Base-by-base conservation (phyloP, 2,329 filamentous ascomycete genomes). In the Bisporella sp. region DNA sequence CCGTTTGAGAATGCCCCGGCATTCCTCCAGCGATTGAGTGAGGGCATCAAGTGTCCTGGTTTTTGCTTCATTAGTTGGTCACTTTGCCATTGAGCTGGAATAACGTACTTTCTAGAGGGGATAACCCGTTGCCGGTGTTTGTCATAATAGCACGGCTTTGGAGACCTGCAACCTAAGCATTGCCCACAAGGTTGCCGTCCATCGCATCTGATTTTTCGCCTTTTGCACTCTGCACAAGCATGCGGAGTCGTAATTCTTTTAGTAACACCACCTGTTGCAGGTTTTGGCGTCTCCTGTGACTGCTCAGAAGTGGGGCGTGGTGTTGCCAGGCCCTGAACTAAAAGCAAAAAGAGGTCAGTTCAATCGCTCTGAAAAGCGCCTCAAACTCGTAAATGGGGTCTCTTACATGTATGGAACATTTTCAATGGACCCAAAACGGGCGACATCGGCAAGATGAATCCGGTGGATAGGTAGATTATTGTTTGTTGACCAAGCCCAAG, bases 131-230 rank as follows among this genome's bases (percentile, higher is more conserved):
- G 85, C 12, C 86, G 78, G 56, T 89, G 87, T 69, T 91, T 89
- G 58, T 89, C 85, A 66, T 92, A 92, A 61, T 84, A 83, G 64
- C 88, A 92, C 49, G 81, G 76, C 65, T 90, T 87, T 4, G 86
- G 84, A 55, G 87, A 86, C 50, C 88, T 82, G 64, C 89, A 91
- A 66, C 87, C 90, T 51, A 87, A 78, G 65, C 88, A 93, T 64
- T 90, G 87, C 37, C 87, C 85, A 64, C 88, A 93, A 8, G 88
- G 88, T 62, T 89, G 84, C 57, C 84, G 79, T 49, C 88, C 88
- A 70, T 91, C 87, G 64, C 88, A 93, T 56, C 88, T 84, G 32
- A 92, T 92, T 68, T 92, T 93, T 54, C 87, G 79, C 58, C 87
- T 77, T 63, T 89, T 84, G 70, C 87, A 89, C 60, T 87, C 85